phyloP scores from a whole-genome alignment of 2,329 filamentous ascomycete species.

The Xylaria digitata region DNA sequence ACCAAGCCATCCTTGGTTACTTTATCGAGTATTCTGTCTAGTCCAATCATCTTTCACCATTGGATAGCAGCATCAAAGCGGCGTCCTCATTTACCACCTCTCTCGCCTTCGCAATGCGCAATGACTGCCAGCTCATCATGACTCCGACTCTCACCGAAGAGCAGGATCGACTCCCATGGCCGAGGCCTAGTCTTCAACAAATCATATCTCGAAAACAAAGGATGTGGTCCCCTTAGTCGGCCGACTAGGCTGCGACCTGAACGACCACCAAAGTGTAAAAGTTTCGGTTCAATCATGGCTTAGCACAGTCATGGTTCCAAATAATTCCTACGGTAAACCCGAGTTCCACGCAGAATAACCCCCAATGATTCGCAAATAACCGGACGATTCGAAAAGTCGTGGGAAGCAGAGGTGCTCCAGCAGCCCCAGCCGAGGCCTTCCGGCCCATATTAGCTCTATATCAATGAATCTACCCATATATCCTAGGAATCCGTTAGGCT shows the following conservation, averaged over 20 bases:
- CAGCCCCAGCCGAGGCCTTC: neutral
- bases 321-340: neutral
- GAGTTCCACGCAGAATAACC: neutral
- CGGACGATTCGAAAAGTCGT: neutral
- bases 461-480: neutral
- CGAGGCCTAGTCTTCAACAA: constrained; percentile 19
- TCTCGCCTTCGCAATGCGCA: constrained; percentile 26
- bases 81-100: constrained; percentile 23
- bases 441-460: neutral
- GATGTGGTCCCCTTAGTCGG: constrained; percentile 21
- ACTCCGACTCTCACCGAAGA: constrained; percentile 33
- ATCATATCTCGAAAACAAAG: constrained; percentile 18
- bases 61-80: constrained; percentile 20
- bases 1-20: constrained; percentile 1
- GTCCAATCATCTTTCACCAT: constrained; percentile 14
- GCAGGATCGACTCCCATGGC: constrained; percentile 9
- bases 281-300: neutral
- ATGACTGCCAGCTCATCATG: constrained; percentile 33
- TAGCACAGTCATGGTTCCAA: constrained; percentile 3
- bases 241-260: constrained; percentile 27
- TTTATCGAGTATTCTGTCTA: constrained; percentile 2
- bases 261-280: constrained; percentile 15
- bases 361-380: neutral
- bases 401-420: neutral
- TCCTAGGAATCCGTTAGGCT: neutral